phyloP scores from a whole-genome alignment of 2,329 filamentous ascomycete species.

The Fusarium heterosporum region DNA sequence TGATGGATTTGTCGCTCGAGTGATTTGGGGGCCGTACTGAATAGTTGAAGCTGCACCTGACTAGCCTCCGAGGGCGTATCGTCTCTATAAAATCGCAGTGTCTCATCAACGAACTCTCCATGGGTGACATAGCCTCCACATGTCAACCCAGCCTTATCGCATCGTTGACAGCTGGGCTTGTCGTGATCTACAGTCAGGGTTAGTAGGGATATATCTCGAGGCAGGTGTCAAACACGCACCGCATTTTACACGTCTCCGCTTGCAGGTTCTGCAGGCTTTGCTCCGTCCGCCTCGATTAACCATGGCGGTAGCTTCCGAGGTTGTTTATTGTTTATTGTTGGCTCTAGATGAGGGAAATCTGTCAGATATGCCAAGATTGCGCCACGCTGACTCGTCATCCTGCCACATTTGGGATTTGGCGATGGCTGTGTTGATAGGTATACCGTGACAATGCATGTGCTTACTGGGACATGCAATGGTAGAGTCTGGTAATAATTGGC shows the following conservation, averaged over 20 bases:
- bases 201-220: background rate
- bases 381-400: conserved; percentile 25
- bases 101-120: conserved; percentile 24
- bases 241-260: conserved; percentile 29
- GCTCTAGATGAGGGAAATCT: background rate
- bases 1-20: accelerated
- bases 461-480: too few species aligned
- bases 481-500: too few species aligned
- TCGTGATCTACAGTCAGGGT: conserved; percentile 3
- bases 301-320: background rate
- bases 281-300: conserved; percentile 28
- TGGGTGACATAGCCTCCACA: conserved; percentile 15
- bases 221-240: background rate
- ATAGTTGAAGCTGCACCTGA: background rate
- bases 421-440: background rate
- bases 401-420: background rate
- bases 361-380: conserved; percentile 30
- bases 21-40: accelerated
- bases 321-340: background rate
- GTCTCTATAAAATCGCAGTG: background rate
- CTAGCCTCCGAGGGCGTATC: background rate
- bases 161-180: conserved; percentile 24
- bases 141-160: background rate
- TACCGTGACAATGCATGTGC: too few species aligned
- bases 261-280: conserved; percentile 29